Percentiles rank a stretch among this genome's conserved stretches.
Evolutionary conservation across 1,284 basidiomycete genomes (phyloP).

Genomic region (Exobasidium cylindrosporum): DNA sequence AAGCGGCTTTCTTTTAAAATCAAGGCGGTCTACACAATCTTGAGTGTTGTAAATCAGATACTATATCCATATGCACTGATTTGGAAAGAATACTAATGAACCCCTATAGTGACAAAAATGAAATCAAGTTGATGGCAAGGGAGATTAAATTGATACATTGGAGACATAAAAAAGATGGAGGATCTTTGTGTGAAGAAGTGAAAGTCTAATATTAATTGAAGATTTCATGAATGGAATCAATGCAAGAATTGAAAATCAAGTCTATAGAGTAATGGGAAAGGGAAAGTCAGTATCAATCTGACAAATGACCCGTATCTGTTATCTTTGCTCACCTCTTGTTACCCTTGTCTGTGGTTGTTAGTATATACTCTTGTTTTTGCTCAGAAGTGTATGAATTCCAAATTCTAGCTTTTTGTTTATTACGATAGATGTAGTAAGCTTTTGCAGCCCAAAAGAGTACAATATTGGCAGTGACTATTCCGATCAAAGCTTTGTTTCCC

Average conservation of each 20-base stretch:
- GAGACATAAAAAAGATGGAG: no score
- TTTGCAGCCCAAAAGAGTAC: slow-evolving; percentile 28
- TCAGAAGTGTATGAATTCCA: slow-evolving; percentile 24
- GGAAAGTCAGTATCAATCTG: neutral
- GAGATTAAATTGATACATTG: no score
- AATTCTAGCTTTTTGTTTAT: slow-evolving; percentile 22
- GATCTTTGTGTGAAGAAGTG: no score
- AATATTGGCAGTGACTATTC: slow-evolving; percentile 19
- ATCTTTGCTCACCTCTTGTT: slow-evolving; percentile 13
- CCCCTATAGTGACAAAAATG: no score
- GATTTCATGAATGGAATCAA: no score
- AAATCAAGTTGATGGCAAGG: no score
- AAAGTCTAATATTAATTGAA: no score
- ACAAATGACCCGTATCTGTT: neutral
- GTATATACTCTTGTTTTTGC: slow-evolving; percentile 28
- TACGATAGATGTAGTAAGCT: slow-evolving; percentile 30
- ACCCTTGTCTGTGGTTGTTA: slow-evolving; percentile 31
- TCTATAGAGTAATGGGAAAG: neutral
- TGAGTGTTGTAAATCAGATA: no score
- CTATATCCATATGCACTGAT: no score
- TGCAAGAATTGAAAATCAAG: slow-evolving; percentile 33
- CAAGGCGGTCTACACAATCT: no score
- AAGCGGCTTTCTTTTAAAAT: no score
- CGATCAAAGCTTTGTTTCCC: slow-evolving; percentile 28
- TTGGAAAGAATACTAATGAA: no score